Base-by-base conservation (phyloP, 2,329 filamentous ascomycete genomes). In the Orbilia blumenaviensis region DNA sequence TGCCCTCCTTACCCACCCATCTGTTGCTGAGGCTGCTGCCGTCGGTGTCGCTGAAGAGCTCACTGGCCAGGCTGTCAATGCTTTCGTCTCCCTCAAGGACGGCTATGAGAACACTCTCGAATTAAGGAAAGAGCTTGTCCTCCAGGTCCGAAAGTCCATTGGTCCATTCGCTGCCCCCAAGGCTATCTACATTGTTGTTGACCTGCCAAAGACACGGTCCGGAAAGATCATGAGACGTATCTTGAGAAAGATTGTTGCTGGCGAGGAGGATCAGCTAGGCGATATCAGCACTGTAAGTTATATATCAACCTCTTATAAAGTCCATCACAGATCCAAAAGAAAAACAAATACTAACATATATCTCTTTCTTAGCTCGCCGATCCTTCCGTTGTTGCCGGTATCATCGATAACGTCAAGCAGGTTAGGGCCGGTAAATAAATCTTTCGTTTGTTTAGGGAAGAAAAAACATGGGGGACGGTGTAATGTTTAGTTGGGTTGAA, bases 171-270 rank as follows among this genome's bases (percentile, higher is more conserved):
- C 95, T 2, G 94, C 95, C 32, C 95, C 95, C 78, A 99, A 98
- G 87, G 91, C 91, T 18, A 90, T 99, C 78, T 95, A 90, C 83
- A 89, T 96, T 66, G 92, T 99, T 48, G 91, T 93, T 2, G 95
- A 99, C 83, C 88, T 99, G 79, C 95, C 95, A 81, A 98, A 99
- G 89, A 99, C 95, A 38, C 88, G 95, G 80, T 96, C 92, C 80
- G 95, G 95, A 79, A 99, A 99, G 91, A 99, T 99, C 82, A 99
- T 99, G 95, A 89, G 95, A 78, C 90, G 95, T 78, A 96, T 99
- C 82, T 85, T 99, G 86, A 89, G 95, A 81, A 99, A 99, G 92
- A 96, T 99, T 81, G 85, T 99, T 80, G 94, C 94, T 14, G 94
- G 94, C 36, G 95, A 99, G 86, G 94, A 97, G 84, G 95, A 99